phyloP scores from a whole-genome alignment of 345 rosid genomes.

The Viola odorata region DNA sequence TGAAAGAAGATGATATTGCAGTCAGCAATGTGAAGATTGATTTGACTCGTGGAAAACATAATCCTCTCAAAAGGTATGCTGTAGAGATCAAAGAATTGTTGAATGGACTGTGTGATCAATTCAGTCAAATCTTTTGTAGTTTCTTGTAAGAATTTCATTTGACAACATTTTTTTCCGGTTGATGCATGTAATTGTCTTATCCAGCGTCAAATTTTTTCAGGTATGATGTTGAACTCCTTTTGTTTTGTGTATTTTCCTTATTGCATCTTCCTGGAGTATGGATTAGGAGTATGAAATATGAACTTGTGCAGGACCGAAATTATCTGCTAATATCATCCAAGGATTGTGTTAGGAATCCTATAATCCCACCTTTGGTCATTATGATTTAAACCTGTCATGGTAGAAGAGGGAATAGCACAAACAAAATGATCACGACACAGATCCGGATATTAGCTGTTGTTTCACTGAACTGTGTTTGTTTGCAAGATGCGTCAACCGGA shows the following conservation, averaged over 20 bases:
- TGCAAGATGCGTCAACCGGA: neutral
- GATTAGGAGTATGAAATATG: neutral
- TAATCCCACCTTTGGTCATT: too few relatives aligned
- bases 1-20: slow-evolving; percentile 46
- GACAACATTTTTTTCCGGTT: slow-evolving; percentile 8
- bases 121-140: neutral
- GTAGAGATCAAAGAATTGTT: neutral
- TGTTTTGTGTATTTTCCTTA: neutral
- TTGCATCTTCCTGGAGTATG: neutral
- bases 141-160: slow-evolving; percentile 1
- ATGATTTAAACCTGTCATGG: too few relatives aligned
- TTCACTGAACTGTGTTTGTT: neutral
- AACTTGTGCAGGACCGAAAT: too few relatives aligned
- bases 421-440: too few relatives aligned
- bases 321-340: too few relatives aligned
- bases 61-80: slow-evolving; percentile 41
- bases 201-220: slow-evolving; percentile 43
- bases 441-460: neutral
- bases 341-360: too few relatives aligned
- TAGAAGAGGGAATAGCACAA: too few relatives aligned
- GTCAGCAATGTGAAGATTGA: slow-evolving; percentile 40
- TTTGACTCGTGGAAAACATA: slow-evolving; percentile 41
- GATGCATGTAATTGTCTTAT: slow-evolving; percentile 23
- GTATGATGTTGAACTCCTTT: slow-evolving; percentile 23
- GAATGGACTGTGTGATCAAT: neutral